Percentiles rank a stretch among this genome's conserved stretches.
phyloP scores from a whole-genome alignment of 129 eudicot species.

The Tagetes patula region DNA sequence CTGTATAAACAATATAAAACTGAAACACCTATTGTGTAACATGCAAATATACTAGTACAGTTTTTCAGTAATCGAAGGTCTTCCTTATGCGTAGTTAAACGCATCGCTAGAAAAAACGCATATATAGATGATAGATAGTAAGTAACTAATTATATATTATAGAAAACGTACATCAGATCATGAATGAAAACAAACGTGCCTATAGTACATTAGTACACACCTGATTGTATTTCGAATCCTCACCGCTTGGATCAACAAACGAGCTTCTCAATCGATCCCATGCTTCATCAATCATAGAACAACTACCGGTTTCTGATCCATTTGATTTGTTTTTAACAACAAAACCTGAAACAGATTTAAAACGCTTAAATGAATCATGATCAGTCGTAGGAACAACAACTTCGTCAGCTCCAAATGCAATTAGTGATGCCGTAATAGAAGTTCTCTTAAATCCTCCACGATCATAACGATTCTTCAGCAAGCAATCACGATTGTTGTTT shows the following conservation, averaged over 20 bases:
- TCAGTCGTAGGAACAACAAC: slow-evolving; percentile 17
- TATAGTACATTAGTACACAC: neutral
- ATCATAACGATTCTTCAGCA: slow-evolving; percentile 9
- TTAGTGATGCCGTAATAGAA: neutral
- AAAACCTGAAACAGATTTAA: no score
- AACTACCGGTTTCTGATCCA: slow-evolving; percentile 24
- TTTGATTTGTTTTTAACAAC: neutral
- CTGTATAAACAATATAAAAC: neutral
- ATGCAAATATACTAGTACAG: no score
- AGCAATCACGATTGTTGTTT: neutral
- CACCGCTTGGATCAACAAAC: slow-evolving; percentile 37
- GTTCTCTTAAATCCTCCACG: slow-evolving; percentile 26
- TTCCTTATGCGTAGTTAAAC: neutral
- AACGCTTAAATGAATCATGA: slow-evolving; percentile 16
- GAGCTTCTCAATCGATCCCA: slow-evolving; percentile 44
- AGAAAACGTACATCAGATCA: neutral
- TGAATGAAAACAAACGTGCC: neutral
- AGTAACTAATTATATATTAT: neutral
- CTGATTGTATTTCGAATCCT: slow-evolving; percentile 54
- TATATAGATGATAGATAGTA: neutral
- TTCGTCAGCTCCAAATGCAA: slow-evolving; percentile 17
- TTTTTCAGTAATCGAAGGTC: neutral
- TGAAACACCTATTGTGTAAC: neutral
- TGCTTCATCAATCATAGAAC: slow-evolving; percentile 53
- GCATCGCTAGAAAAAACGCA: neutral